These are phyloP conservation scores for Jaapia argillacea DNA, from an alignment of 768 basidiomycete species.

Conservation along the genomic window DNA sequence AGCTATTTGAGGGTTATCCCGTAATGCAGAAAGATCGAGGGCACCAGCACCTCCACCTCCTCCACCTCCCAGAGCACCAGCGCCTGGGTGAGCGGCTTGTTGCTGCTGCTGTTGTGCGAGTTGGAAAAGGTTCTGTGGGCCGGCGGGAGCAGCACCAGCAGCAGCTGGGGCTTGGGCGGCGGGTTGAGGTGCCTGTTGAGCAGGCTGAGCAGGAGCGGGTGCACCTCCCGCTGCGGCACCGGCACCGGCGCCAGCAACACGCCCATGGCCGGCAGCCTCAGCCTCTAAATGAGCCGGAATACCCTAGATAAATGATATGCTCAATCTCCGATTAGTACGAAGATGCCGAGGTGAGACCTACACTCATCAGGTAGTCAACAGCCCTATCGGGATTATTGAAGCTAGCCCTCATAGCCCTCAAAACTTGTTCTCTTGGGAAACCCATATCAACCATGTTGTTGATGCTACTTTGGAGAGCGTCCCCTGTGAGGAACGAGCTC, in stretches of 20 bases:
- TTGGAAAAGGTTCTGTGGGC: constrained; percentile 61
- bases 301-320: constrained; percentile 37
- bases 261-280: constrained; percentile 31
- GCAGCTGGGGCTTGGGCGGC: constrained; percentile 19
- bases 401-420: constrained; percentile 80
- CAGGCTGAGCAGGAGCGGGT: constrained; percentile 23
- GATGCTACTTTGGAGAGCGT: constrained; percentile 67
- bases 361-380: constrained; percentile 95
- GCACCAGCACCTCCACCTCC: constrained; percentile 24
- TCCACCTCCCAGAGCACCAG: constrained; percentile 23
- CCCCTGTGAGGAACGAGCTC: constrained; percentile 66
- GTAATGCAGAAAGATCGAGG: constrained; percentile 43
- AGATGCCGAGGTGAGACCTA: constrained; percentile 25
- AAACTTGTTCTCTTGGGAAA: constrained; percentile 76
- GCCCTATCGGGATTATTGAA: constrained; percentile 98
- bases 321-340: not conserved
- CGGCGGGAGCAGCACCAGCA: constrained; percentile 4
- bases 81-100: constrained; percentile 22
- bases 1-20: constrained; percentile 53
- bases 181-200: constrained; percentile 10
- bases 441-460: constrained; percentile 91
- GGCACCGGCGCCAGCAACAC: constrained; percentile 25
- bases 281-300: constrained; percentile 64
- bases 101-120: constrained; percentile 68
- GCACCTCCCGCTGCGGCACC: constrained; percentile 27